These are phyloP conservation scores for Pichia nakasei DNA, from an alignment of 805 yeast species.

Conservation along the genomic window DNA sequence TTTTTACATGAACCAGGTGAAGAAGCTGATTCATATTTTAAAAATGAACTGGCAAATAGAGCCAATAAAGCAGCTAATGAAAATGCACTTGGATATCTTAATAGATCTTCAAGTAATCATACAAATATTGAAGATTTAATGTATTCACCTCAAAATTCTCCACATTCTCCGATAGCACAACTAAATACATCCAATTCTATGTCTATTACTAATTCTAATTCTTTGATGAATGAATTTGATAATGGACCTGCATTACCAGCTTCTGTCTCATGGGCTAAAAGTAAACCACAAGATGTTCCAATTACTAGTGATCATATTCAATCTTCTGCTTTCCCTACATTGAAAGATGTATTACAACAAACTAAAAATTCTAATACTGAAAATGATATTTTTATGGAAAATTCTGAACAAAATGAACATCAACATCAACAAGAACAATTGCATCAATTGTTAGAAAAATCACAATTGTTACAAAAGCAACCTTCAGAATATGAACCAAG, in stretches of 20 bases:
- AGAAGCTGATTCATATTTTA: conserved; percentile 93
- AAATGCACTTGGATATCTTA: background rate
- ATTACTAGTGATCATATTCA: conserved; percentile 14
- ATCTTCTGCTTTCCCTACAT: conserved; percentile 44
- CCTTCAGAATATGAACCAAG: conserved; percentile 14
- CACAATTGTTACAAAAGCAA: conserved; percentile 8
- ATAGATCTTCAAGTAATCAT: conserved; percentile 1
- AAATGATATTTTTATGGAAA: background rate
- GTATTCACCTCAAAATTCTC: conserved; percentile 10
- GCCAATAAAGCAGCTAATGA: background rate
- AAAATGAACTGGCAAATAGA: conserved; percentile 68
- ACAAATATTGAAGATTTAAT: conserved; percentile 20
- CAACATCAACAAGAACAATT: conserved; percentile 16
- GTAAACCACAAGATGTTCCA: conserved; percentile 5
- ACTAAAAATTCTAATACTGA: conserved; percentile 3
- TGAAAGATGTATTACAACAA: conserved; percentile 21
- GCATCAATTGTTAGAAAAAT: conserved; percentile 10
- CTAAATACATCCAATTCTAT: background rate
- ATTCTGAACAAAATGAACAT: conserved; percentile 20
- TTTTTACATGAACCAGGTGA: conserved; percentile 98
- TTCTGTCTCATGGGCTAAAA: conserved; percentile 56
- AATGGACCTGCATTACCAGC: conserved; percentile 44
- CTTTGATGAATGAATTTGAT: conserved; percentile 1
- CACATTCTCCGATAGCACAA: conserved; percentile 14
- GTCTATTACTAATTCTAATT: background rate